Evolutionary conservation across 208 protist species (phyloP).

Genomic region (Crithidia thermophila): DNA sequence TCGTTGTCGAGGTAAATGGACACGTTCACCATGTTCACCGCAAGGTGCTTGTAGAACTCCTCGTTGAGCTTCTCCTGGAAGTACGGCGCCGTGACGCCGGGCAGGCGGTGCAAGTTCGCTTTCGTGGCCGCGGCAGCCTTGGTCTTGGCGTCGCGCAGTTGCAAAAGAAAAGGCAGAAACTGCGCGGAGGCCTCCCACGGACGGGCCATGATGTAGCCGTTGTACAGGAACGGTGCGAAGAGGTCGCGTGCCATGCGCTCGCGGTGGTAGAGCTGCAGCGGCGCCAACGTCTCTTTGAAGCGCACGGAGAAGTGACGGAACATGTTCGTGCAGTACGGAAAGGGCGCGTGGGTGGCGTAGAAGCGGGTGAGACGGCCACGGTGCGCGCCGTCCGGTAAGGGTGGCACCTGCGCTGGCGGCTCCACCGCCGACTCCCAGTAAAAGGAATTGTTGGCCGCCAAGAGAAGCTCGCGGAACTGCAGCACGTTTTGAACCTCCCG

Average conservation of each 20-base stretch:
- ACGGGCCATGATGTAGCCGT: slow-evolving; percentile 45
- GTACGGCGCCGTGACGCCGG: slow-evolving; percentile 1
- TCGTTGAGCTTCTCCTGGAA: neutral
- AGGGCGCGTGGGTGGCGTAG: slow-evolving; percentile 53
- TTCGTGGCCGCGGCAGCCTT: slow-evolving; percentile 1
- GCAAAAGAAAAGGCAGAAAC: slow-evolving; percentile 45
- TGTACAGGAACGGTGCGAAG: slow-evolving; percentile 51
- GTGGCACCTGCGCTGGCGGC: neutral
- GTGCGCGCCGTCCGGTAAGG: slow-evolving; percentile 7
- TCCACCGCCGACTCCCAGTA: slow-evolving; percentile 21
- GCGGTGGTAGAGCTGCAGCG: slow-evolving; percentile 32
- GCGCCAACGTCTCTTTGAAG: slow-evolving; percentile 29
- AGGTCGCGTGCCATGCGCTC: slow-evolving; percentile 32
- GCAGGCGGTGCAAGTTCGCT: neutral
- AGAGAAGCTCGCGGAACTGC: slow-evolving; percentile 9
- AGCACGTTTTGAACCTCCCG: slow-evolving; percentile 5
- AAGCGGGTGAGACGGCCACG: slow-evolving; percentile 13
- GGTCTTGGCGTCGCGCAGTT: slow-evolving; percentile 9
- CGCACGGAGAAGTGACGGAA: slow-evolving; percentile 42
- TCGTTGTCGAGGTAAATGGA: slow-evolving; percentile 50
- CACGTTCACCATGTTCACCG: slow-evolving; percentile 2
- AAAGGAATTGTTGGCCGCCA: slow-evolving; percentile 21
- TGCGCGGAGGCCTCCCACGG: slow-evolving; percentile 46
- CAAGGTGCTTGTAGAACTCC: slow-evolving; percentile 1
- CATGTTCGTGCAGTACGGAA: slow-evolving; percentile 54